These are phyloP conservation scores for Cutaneotrichosporon arboriforme DNA, from an alignment of 1,284 basidiomycete species.

Conservation along the genomic window DNA sequence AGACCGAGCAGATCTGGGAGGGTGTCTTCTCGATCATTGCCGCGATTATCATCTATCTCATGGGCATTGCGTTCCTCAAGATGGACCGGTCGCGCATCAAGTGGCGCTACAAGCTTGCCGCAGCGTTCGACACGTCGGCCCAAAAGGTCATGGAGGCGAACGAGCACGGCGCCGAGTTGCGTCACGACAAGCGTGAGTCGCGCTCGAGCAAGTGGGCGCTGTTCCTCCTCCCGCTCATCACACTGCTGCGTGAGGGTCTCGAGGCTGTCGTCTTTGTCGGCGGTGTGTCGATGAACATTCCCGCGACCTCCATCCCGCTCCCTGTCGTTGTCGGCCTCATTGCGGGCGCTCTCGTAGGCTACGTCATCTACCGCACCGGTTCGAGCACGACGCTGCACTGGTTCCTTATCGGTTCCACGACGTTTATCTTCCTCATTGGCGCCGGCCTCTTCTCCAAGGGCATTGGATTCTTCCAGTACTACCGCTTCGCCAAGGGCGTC, in stretches of 20 bases:
- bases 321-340: slow-evolving; percentile 77
- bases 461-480: slow-evolving; percentile 60
- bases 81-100: slow-evolving; percentile 67
- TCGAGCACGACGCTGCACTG: slow-evolving; percentile 53
- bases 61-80: slow-evolving; percentile 68
- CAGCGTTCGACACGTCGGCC: slow-evolving; percentile 55
- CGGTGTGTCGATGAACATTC: slow-evolving; percentile 76
- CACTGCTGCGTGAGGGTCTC: slow-evolving; percentile 79
- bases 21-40: slow-evolving; percentile 78
- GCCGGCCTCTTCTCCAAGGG: slow-evolving; percentile 77
- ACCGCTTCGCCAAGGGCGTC: slow-evolving; percentile 53
- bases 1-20: slow-evolving; percentile 51
- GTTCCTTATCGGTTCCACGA: slow-evolving; percentile 83
- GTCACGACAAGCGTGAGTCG: slow-evolving; percentile 28
- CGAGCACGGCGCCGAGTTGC: slow-evolving; percentile 10
- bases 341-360: slow-evolving; percentile 61
- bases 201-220: slow-evolving; percentile 69
- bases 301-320: slow-evolving; percentile 77
- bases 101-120: slow-evolving; percentile 81
- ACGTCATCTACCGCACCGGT: slow-evolving; percentile 48
- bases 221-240: slow-evolving; percentile 80
- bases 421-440: slow-evolving; percentile 82
- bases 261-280: slow-evolving; percentile 92
- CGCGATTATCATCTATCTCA: slow-evolving; percentile 70
- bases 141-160: neutral